Evolutionary conservation across 352 stramenopile species (phyloP).

Genomic region (Phytophthora meadii): DNA sequence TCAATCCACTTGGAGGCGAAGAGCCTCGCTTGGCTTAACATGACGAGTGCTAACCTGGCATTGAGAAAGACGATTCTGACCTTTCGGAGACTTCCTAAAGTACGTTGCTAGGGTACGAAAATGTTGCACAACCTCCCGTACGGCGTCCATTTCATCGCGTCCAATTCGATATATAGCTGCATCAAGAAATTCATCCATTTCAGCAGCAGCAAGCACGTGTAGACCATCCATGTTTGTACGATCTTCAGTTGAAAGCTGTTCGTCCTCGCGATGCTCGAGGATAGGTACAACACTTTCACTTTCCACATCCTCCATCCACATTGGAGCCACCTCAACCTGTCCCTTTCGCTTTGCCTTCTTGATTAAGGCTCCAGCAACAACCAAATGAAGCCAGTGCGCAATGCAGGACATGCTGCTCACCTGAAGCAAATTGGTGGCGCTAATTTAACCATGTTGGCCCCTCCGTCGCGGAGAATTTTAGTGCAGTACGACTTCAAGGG

Average conservation of each 20-base stretch:
- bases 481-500: background rate
- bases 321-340: too few relatives aligned
- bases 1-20: conserved; percentile 4
- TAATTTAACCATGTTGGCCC: conserved; percentile 17
- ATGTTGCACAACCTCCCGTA: conserved; percentile 3
- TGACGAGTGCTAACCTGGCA: background rate
- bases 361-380: conserved; percentile 13
- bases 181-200: conserved; percentile 15
- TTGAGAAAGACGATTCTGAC: background rate
- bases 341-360: conserved; percentile 1
- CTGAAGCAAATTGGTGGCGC: background rate
- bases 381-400: conserved; percentile 18
- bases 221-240: conserved; percentile 2
- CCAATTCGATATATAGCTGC: background rate
- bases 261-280: conserved; percentile 7
- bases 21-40: background rate
- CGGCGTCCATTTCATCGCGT: conserved; percentile 3
- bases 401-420: conserved; percentile 11
- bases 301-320: too few relatives aligned
- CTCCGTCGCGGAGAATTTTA: conserved; percentile 6
- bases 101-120: conserved; percentile 20
- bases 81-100: conserved; percentile 27
- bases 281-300: too few relatives aligned
- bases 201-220: conserved; percentile 9
- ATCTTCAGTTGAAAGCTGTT: conserved; percentile 12